phyloP scores from a whole-genome alignment of 208 protist genomes.

The Willaertia magna region DNA sequence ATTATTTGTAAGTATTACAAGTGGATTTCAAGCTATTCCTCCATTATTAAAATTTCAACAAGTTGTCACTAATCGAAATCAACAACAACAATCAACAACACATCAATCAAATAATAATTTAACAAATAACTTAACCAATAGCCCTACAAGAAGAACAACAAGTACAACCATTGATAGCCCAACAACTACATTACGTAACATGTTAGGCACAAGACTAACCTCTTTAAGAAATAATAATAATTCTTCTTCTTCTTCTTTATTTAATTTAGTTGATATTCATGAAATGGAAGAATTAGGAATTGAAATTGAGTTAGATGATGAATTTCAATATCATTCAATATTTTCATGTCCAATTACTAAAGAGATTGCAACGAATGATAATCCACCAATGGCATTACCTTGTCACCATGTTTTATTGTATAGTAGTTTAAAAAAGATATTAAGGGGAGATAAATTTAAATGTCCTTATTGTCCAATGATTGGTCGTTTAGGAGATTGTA shows the following conservation, averaged over 20 bases:
- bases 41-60: slow-evolving; percentile 18
- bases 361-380: slow-evolving; percentile 13
- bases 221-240: too few species aligned
- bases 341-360: slow-evolving; percentile 29
- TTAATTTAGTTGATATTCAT: neutral
- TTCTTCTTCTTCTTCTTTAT: neutral
- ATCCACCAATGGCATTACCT: slow-evolving; percentile 23
- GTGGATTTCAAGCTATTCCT: slow-evolving; percentile 20
- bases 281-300: slow-evolving; percentile 19
- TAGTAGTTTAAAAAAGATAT: slow-evolving; percentile 12
- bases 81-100: too few species aligned
- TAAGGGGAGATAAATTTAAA: slow-evolving; percentile 23
- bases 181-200: too few species aligned
- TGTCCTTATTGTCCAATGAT: slow-evolving; percentile 29
- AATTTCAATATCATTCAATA: slow-evolving; percentile 27
- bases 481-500: neutral
- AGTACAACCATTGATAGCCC: too few species aligned
- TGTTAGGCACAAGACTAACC: too few species aligned
- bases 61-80: too few species aligned
- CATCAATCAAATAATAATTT: too few species aligned
- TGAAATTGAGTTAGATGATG: slow-evolving; percentile 20
- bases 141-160: neutral
- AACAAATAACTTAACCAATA: too few species aligned
- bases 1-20: slow-evolving; percentile 9
- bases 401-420: slow-evolving; percentile 23